A percentile compares a stretch with the other conserved stretches of the same genome.
Conservation (phyloP, 768 basidiomycete genomes). For the Naganishia friedmannii region DNA sequence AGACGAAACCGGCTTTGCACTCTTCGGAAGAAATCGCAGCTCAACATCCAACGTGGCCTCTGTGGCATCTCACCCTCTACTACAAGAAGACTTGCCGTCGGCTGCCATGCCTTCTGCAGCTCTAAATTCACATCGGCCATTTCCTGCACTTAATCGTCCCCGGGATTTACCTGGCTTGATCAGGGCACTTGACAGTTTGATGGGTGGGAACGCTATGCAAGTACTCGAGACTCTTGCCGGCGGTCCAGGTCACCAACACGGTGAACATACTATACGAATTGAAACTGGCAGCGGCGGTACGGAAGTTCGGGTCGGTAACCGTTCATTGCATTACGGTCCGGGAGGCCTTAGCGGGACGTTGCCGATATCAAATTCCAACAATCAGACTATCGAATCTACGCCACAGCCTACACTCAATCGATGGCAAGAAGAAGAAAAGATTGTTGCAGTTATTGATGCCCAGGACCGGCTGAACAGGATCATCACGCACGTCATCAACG, state of each 20-base stretch:
- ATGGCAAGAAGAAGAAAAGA: constrained; percentile 84
- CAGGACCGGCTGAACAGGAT: constrained; percentile 66
- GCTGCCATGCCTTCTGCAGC: neutral
- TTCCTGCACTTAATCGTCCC: constrained; percentile 9
- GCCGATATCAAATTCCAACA: neutral
- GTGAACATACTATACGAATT: constrained; percentile 69
- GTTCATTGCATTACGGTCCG: constrained; percentile 11
- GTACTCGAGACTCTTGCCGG: constrained; percentile 21
- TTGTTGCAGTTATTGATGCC: constrained; percentile 71
- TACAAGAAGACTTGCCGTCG: constrained; percentile 13
- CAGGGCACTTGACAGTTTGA: constrained; percentile 24
- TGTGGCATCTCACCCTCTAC: constrained; percentile 26
- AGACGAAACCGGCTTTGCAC: constrained; percentile 7
- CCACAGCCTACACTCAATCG: constrained; percentile 78
- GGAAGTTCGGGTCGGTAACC: constrained; percentile 14
- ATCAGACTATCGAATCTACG: constrained; percentile 56
- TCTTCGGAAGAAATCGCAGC: constrained; percentile 12
- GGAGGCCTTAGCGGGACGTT: neutral
- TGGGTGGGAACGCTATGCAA: constrained; percentile 21
- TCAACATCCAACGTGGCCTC: constrained; percentile 15
- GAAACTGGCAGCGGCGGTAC: constrained; percentile 51
- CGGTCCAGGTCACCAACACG: constrained; percentile 32
- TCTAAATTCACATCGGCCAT: neutral
- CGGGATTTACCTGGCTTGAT: constrained; percentile 20
- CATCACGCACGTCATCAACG: constrained; percentile 67